A percentile compares a stretch with the other conserved stretches of the same genome.
These are phyloP conservation scores for Phytophthora rubi DNA, from an alignment of 352 stramenopile genomes.

Conservation along the genomic window DNA sequence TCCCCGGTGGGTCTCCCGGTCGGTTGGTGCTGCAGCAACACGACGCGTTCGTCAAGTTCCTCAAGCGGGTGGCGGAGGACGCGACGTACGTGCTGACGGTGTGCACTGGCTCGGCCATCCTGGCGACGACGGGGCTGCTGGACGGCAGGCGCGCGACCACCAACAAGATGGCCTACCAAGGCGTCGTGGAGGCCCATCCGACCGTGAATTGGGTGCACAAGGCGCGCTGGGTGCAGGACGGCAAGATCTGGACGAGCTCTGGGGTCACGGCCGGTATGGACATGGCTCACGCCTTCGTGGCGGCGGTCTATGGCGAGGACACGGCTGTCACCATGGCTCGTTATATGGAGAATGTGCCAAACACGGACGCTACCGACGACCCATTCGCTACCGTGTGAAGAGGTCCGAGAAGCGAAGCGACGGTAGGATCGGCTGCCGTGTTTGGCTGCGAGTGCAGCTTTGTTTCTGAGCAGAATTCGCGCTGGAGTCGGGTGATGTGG, in stretches of 20 bases:
- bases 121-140: constrained; percentile 52
- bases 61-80: constrained; percentile 33
- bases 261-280: constrained; percentile 70
- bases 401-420: background rate
- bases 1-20: constrained; percentile 45
- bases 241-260: constrained; percentile 63
- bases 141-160: constrained; percentile 59
- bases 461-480: background rate
- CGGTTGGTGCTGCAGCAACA: constrained; percentile 43
- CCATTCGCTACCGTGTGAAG: constrained; percentile 43
- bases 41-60: constrained; percentile 47
- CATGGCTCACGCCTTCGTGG: constrained; percentile 62
- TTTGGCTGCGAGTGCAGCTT: background rate
- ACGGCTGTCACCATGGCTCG: constrained; percentile 40
- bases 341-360: constrained; percentile 52
- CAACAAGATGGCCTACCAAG: constrained; percentile 63
- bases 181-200: constrained; percentile 40
- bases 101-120: constrained; percentile 58
- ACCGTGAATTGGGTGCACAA: constrained; percentile 58
- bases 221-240: constrained; percentile 67
- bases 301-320: constrained; percentile 30
- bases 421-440: background rate
- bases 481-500: background rate
- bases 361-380: constrained; percentile 45
- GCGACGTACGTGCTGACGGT: constrained; percentile 56